These are phyloP conservation scores for Rhododendron simsii DNA, from an alignment of 148 eudicot genomes.

Conservation along the genomic window DNA sequence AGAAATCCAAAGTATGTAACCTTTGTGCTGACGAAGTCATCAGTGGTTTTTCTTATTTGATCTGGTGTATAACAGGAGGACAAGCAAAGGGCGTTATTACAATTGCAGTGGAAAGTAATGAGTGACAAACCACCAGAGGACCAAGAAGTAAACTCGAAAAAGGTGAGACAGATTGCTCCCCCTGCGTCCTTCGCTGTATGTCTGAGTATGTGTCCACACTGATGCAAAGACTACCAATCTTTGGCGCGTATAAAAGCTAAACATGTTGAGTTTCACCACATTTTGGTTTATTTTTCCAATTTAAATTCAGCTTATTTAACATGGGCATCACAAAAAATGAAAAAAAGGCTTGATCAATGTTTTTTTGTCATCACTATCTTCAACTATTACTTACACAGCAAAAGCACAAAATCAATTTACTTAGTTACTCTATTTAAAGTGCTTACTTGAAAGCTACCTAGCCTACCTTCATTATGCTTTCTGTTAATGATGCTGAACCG, in stretches of 20 bases:
- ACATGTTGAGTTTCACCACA: neutral
- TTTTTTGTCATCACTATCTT: neutral
- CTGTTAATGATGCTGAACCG: neutral
- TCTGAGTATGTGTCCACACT: neutral
- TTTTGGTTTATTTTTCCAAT: neutral
- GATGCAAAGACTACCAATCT: neutral
- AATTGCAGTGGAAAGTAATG: constrained; percentile 97
- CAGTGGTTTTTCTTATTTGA: constrained; percentile 13
- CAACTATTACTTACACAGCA: neutral
- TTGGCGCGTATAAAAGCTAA: neutral
- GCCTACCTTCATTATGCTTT: neutral
- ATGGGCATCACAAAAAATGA: neutral
- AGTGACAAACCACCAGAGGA: constrained; percentile 77
- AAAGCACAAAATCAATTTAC: neutral
- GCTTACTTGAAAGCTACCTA: neutral
- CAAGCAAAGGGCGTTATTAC: constrained; percentile 79
- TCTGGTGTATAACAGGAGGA: constrained; percentile 61
- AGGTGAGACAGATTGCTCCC: constrained; percentile 35
- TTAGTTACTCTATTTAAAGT: neutral
- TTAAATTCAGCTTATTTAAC: neutral
- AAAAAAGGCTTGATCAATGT: neutral
- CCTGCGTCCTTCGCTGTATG: neutral
- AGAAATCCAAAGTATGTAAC: constrained; percentile 62
- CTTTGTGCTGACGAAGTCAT: neutral
- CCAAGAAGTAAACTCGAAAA: constrained; percentile 85